These are phyloP conservation scores for Penicillium bialowiezense DNA, from an alignment of 495 filamentous ascomycete species.

Conservation along the genomic window DNA sequence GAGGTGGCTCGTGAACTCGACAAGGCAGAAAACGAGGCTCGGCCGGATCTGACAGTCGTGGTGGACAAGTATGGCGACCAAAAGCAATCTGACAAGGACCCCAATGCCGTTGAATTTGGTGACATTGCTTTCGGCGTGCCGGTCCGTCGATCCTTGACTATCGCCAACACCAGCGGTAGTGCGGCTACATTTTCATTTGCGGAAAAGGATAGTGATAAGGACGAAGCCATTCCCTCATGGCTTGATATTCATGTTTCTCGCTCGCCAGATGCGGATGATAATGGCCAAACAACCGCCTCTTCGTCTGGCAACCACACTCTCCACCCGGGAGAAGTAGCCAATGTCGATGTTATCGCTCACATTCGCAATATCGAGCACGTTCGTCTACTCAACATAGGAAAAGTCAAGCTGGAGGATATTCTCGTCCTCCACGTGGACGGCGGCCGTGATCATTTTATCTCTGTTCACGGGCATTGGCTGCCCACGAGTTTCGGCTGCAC, in stretches of 20 bases:
- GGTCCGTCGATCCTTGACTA: slow-evolving; percentile 63
- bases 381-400: slow-evolving; percentile 66
- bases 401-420: slow-evolving; percentile 71
- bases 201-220: slow-evolving; percentile 56
- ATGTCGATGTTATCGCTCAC: slow-evolving; percentile 60
- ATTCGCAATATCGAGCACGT: slow-evolving; percentile 63
- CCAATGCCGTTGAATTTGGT: slow-evolving; percentile 71
- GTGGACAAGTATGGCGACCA: slow-evolving; percentile 58
- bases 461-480: slow-evolving; percentile 72
- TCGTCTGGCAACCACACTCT: slow-evolving; percentile 53
- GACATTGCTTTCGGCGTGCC: slow-evolving; percentile 64
- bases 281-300: slow-evolving; percentile 26
- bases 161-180: slow-evolving; percentile 87
- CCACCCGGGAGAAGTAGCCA: slow-evolving; percentile 78
- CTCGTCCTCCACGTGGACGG: slow-evolving; percentile 81
- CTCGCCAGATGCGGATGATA: slow-evolving; percentile 28
- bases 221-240: slow-evolving; percentile 57
- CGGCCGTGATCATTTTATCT: slow-evolving; percentile 89
- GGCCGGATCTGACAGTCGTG: slow-evolving; percentile 81
- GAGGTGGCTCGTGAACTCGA: slow-evolving; percentile 89
- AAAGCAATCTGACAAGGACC: slow-evolving; percentile 32
- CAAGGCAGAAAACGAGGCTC: slow-evolving; percentile 85
- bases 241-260: slow-evolving; percentile 60
- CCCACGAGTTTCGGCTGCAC: slow-evolving; percentile 81
- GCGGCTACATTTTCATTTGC: slow-evolving; percentile 73